phyloP scores from a whole-genome alignment of 2,329 filamentous ascomycete genomes.

The Colletotrichum truncatum region DNA sequence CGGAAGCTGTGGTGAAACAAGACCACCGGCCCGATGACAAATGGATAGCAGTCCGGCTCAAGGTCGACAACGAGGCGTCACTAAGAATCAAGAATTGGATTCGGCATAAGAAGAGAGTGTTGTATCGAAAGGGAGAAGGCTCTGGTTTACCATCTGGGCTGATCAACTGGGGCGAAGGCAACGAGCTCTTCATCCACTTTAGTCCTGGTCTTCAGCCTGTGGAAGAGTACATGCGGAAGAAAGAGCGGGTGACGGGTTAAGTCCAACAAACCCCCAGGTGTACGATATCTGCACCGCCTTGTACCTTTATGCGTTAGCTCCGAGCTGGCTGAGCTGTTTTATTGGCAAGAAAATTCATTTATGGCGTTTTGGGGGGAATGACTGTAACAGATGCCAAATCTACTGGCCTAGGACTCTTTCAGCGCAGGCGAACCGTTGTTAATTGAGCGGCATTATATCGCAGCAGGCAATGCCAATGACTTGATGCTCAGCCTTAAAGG shows the following conservation, averaged over 20 bases:
- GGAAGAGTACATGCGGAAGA: conserved; percentile 28
- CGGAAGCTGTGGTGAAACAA: conserved; percentile 54
- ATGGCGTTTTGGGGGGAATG: too few species aligned
- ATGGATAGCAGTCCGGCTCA: conserved; percentile 65
- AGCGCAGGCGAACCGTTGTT: too few species aligned
- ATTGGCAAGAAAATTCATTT: too few species aligned
- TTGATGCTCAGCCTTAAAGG: neutral
- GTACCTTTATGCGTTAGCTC: neutral
- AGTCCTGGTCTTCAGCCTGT: conserved; percentile 37
- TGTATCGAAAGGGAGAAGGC: conserved; percentile 38
- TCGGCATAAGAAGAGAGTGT: conserved; percentile 43
- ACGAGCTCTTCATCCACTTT: conserved; percentile 44
- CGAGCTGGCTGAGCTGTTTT: neutral
- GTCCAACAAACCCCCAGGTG: neutral
- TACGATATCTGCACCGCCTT: neutral
- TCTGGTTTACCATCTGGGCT: conserved; percentile 41
- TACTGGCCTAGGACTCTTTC: too few species aligned
- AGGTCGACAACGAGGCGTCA: conserved; percentile 66
- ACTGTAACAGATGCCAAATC: too few species aligned
- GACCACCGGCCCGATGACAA: conserved; percentile 65
- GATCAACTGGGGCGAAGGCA: conserved; percentile 38
- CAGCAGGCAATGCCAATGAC: too few species aligned
- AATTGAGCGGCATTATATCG: too few species aligned
- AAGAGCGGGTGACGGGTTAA: neutral
- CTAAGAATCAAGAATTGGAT: conserved; percentile 56